These are phyloP conservation scores for Colletotrichum shisoi DNA, from an alignment of 2,329 filamentous ascomycete species.

Conservation along the genomic window DNA sequence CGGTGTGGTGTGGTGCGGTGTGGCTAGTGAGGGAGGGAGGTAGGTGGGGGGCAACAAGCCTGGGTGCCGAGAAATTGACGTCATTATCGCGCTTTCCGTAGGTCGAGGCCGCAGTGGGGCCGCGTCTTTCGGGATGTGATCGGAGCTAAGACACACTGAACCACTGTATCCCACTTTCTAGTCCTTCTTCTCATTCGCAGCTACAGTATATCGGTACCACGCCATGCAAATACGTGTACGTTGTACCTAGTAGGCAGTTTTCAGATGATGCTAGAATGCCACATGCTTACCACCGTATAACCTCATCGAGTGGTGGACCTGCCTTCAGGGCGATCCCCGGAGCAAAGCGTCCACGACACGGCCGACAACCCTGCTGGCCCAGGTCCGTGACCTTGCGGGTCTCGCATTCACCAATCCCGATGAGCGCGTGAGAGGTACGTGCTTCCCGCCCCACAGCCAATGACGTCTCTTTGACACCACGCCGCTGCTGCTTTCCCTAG, in stretches of 20 bases:
- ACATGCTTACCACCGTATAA: not conserved
- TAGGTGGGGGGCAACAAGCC: not conserved
- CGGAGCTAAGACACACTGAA: not conserved
- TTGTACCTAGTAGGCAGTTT: slow-evolving; percentile 2
- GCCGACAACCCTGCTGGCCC: not conserved
- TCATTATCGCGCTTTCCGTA: slow-evolving; percentile 24
- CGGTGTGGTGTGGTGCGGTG: no score
- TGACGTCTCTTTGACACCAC: slow-evolving; percentile 37
- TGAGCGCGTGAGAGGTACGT: not conserved
- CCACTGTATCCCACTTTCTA: no score
- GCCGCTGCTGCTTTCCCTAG: not conserved
- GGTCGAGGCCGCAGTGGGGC: slow-evolving; percentile 10
- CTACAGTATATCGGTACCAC: no score
- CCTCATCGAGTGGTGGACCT: slow-evolving; percentile 11
- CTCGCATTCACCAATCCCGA: not conserved
- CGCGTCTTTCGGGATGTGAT: slow-evolving; percentile 23
- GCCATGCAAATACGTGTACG: no score
- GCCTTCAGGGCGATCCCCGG: slow-evolving; percentile 9
- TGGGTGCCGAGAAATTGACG: slow-evolving; percentile 23
- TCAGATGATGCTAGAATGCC: slow-evolving; percentile 33
- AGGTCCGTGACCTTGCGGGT: slow-evolving; percentile 23
- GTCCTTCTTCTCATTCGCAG: no score
- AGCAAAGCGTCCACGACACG: slow-evolving; percentile 33
- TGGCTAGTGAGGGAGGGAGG: not conserved
- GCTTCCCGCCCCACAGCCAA: slow-evolving; percentile 24